Conservation (phyloP, 352 stramenopile genomes). For the Saprolegnia parasitica region DNA sequence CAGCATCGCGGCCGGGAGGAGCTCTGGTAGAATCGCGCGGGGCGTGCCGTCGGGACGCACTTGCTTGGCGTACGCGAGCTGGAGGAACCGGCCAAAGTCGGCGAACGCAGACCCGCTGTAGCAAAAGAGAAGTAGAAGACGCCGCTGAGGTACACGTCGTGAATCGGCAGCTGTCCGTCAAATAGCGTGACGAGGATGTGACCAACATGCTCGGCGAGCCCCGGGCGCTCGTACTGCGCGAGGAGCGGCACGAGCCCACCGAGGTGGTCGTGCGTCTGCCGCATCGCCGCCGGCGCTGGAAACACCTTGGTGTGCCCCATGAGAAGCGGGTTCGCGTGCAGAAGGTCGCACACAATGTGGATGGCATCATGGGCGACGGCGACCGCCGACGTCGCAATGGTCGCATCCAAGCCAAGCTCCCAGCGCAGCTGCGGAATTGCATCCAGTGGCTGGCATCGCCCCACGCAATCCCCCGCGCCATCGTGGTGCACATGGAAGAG, state of each 20-base stretch:
- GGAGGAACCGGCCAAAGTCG: conserved; percentile 56
- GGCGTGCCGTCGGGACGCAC: conserved; percentile 45
- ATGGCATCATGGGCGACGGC: conserved; percentile 69
- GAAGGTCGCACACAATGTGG: conserved; percentile 53
- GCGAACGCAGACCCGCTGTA: conserved; percentile 46
- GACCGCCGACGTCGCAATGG: conserved; percentile 45
- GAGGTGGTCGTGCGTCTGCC: conserved; percentile 43
- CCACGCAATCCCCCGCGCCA: neutral
- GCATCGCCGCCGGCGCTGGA: conserved; percentile 51
- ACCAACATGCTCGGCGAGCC: conserved; percentile 51
- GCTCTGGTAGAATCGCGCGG: conserved; percentile 66
- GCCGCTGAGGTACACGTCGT: conserved; percentile 50
- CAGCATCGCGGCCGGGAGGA: conserved; percentile 90
- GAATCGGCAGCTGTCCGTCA: conserved; percentile 41
- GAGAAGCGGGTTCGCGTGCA: conserved; percentile 57
- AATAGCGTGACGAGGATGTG: conserved; percentile 54
- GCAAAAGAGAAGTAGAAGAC: conserved; percentile 75
- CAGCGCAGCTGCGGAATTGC: conserved; percentile 56
- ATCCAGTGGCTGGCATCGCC: neutral
- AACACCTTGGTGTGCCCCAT: conserved; percentile 38
- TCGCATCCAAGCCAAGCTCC: conserved; percentile 59
- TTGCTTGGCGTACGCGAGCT: conserved; percentile 60
- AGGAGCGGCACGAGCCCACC: conserved; percentile 54
- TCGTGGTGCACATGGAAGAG: neutral
- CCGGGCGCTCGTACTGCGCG: conserved; percentile 39